Conservation (phyloP, 2,329 filamentous ascomycete genomes). For the Xylariaceae sp. region DNA sequence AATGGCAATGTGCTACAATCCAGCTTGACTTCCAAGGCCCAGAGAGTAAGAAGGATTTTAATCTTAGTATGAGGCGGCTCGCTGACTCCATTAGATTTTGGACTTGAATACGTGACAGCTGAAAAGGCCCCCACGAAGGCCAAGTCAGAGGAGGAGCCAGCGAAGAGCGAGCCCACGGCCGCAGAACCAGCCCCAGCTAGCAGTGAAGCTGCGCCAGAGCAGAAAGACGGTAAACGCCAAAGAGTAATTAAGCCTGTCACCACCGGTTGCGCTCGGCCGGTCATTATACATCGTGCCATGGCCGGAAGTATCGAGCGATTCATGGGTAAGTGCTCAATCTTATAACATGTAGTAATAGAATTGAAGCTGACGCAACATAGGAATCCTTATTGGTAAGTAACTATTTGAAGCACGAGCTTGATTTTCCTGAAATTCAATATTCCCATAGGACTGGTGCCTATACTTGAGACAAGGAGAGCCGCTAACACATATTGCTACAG, state of each 20-base stretch:
- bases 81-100: conserved; percentile 53
- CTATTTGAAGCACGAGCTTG: too few relatives aligned
- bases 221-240: conserved; percentile 42
- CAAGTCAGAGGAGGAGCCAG: conserved; percentile 31
- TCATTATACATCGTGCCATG: conserved; percentile 87
- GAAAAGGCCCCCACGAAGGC: conserved; percentile 48
- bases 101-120: conserved; percentile 78
- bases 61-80: conserved; percentile 10
- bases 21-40: conserved; percentile 78
- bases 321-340: conserved; percentile 43
- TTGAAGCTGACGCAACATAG: not conserved
- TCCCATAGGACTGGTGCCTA: too few relatives aligned
- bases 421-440: too few relatives aligned
- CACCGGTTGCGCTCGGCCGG: conserved; percentile 70
- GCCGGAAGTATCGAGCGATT: conserved; percentile 61
- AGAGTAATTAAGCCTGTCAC: conserved; percentile 48
- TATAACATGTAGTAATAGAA: not conserved
- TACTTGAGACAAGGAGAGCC: too few relatives aligned
- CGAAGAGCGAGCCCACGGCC: conserved; percentile 6
- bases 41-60: conserved; percentile 31
- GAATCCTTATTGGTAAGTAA: not conserved
- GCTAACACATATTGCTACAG: conserved; percentile 77
- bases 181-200: conserved; percentile 30
- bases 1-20: conserved; percentile 81
- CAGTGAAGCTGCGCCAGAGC: conserved; percentile 27